Evolutionary conservation across 257 asterid species (phyloP), one percentile per base, ranked within the genome.

Genomic region (Coffea eugenioides): DNA sequence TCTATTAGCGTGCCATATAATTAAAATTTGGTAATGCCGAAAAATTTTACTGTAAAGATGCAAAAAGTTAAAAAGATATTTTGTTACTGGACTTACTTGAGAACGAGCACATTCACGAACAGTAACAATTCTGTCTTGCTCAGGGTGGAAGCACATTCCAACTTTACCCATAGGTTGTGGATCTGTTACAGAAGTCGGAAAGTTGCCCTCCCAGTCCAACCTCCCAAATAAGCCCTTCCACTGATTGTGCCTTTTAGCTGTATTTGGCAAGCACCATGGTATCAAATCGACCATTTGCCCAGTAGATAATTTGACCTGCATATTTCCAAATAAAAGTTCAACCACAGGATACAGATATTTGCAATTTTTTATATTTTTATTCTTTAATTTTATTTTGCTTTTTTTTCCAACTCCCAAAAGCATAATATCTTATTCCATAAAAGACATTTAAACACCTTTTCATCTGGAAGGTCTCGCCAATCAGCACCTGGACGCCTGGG

Each of bases 81-180:
- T 66, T 34, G 21, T 15, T 8, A 51, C 67, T 34, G 2, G 2
- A 80, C 94, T 88, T 88, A 93, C 98, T 83, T 95, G 99, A 75
- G 99, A 95, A 61, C 99, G 97, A 0, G 98, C 97, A 84, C 97
- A 95, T 88, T 95, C 99, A 56, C 99, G 94, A 71, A 95, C 99
- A 6, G 98, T 95, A 62, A 95, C 94, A 66, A 95, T 95, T 86
- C 99, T 88, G 88, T 95, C 98, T 82, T 95, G 97, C 75, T 93
- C 94, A 1, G 97, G 98, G 77, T 94, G 98, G 85, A 94, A 94
- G 84, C 98, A 92, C 98, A 92, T 92, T 77, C 98, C 97, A n/a
- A 94, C 98, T 84, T 92, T 92, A 71, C 98, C 97, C 98, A 92
- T 91, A 12, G 98, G 98, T 75, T 95, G 99, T 65, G 99, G 98